Evolutionary conservation across 495 filamentous ascomycete species (phyloP).

Genomic region (Penicillium soppii): DNA sequence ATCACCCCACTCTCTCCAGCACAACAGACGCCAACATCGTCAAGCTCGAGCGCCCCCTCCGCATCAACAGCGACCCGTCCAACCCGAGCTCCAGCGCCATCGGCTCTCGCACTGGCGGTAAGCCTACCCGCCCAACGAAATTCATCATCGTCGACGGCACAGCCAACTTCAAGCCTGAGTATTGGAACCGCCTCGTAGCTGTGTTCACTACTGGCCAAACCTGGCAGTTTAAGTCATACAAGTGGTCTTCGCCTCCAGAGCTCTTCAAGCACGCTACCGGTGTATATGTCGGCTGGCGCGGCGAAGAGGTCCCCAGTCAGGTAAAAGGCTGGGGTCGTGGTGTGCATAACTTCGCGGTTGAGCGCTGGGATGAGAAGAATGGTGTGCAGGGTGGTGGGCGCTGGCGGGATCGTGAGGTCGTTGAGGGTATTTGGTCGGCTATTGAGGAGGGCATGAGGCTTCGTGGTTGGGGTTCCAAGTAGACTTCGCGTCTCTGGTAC

Average conservation of each 20-base stretch:
- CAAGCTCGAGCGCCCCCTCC: slow-evolving; percentile 76
- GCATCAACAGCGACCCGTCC: slow-evolving; percentile 53
- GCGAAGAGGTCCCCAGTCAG: slow-evolving; percentile 72
- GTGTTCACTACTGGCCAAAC: slow-evolving; percentile 98
- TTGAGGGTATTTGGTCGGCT: slow-evolving; percentile 87
- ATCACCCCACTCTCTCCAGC: slow-evolving; percentile 58
- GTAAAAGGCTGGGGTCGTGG: slow-evolving; percentile 84
- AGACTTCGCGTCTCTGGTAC: slow-evolving; percentile 4
- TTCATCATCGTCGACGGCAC: slow-evolving; percentile 91
- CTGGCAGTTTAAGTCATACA: slow-evolving; percentile 99
- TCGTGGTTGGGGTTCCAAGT: slow-evolving; percentile 71
- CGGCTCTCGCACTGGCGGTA: slow-evolving; percentile 26
- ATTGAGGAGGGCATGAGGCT: slow-evolving; percentile 86
- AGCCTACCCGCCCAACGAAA: slow-evolving; percentile 69
- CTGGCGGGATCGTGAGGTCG: slow-evolving; percentile 90
- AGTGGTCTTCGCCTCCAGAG: slow-evolving; percentile 86
- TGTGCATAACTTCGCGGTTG: slow-evolving; percentile 70
- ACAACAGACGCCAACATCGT: slow-evolving; percentile 70
- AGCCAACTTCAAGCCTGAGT: slow-evolving; percentile 94
- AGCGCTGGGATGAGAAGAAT: slow-evolving; percentile 70
- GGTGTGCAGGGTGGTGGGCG: slow-evolving; percentile 57
- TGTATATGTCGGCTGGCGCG: slow-evolving; percentile 88
- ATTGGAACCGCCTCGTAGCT: slow-evolving; percentile 93
- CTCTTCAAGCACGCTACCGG: slow-evolving; percentile 86
- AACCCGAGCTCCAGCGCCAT: slow-evolving; percentile 25